These are phyloP conservation scores for Cercospora canescens DNA, from an alignment of 2,329 filamentous ascomycete species.

Conservation along the genomic window DNA sequence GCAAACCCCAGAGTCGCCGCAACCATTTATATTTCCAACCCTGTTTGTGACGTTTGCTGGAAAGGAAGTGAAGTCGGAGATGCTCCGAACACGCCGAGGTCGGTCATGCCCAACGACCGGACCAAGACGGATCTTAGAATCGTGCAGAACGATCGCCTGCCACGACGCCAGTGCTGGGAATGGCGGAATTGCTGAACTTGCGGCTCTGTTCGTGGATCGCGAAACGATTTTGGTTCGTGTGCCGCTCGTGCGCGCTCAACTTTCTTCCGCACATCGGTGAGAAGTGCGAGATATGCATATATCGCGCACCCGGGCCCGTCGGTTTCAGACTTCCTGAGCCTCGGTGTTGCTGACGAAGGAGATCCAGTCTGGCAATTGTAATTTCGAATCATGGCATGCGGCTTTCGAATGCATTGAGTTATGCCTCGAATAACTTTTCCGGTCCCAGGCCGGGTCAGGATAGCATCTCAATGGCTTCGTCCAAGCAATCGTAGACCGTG, in stretches of 20 bases:
- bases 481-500: neutral
- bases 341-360: neutral
- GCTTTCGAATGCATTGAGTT: neutral
- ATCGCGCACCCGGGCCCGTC: neutral
- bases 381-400: neutral
- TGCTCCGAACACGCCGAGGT: conserved; percentile 1
- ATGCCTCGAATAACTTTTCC: neutral
- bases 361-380: neutral
- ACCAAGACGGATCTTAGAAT: neutral
- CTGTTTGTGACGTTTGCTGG: neutral
- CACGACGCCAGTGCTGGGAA: neutral
- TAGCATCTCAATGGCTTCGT: neutral
- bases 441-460: neutral
- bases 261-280: conserved; percentile 4
- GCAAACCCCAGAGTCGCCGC: neutral
- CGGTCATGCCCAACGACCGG: neutral
- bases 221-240: neutral
- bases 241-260: neutral
- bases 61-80: conserved; percentile 6
- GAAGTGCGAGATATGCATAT: conserved; percentile 4
- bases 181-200: neutral
- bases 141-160: neutral
- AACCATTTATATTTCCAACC: neutral
- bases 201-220: neutral
- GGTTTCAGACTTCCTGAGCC: neutral